A percentile compares a stretch with the other conserved stretches of the same genome.
Conservation (phyloP, 192 early-diverging fungal species). For the Irineochytrium annulatum region DNA sequence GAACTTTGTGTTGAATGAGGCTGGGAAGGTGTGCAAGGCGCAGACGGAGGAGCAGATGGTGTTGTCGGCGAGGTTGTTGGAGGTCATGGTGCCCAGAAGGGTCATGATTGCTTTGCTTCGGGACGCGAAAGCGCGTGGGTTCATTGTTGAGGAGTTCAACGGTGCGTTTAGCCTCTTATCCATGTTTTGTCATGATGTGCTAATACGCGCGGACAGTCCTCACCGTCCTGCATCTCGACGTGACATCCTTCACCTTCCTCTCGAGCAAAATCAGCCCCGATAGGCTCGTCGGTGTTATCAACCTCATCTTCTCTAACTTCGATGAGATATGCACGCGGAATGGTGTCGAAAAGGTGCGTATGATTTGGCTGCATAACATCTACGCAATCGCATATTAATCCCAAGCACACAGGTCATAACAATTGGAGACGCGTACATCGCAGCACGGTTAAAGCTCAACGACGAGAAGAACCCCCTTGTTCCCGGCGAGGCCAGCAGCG, state of each 20-base stretch:
- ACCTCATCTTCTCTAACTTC: neutral
- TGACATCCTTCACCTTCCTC: slow-evolving; percentile 2
- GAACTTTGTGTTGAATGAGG: neutral
- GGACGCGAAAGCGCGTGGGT: too few relatives aligned
- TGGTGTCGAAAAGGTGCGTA: slow-evolving; percentile 8
- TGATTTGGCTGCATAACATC: too few relatives aligned
- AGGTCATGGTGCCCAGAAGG: neutral
- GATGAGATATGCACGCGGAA: neutral
- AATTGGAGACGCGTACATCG: slow-evolving; percentile 4
- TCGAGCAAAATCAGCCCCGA: neutral
- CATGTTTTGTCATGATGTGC: too few relatives aligned
- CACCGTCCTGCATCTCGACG: neutral
- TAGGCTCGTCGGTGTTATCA: neutral
- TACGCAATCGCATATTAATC: too few relatives aligned
- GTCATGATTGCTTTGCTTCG: neutral
- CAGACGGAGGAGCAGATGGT: neutral
- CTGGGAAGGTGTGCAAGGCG: neutral
- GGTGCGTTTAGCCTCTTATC: too few relatives aligned
- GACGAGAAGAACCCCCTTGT: too few relatives aligned
- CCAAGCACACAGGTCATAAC: too few relatives aligned
- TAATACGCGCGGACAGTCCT: neutral
- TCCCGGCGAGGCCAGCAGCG: too few relatives aligned
- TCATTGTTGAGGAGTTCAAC: too few relatives aligned
- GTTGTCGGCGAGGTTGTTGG: neutral
- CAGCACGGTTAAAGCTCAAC: too few relatives aligned